Percentiles rank a stretch among this genome's conserved stretches.
phyloP scores from a whole-genome alignment of 2,329 filamentous ascomycete species.

The Colletotrichum cordylinicola region DNA sequence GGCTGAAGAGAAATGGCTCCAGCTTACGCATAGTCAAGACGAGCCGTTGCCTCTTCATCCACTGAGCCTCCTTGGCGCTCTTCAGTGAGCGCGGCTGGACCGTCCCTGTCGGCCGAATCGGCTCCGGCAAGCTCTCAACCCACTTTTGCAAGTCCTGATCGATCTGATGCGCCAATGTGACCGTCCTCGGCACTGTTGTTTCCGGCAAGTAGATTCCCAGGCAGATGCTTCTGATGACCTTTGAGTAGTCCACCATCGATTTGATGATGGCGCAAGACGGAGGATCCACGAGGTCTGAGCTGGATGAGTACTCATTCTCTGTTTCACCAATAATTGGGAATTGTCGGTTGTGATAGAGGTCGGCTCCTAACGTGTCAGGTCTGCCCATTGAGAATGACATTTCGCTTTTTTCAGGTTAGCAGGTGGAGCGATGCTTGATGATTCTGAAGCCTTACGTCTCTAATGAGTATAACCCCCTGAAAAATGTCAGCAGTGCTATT shows the following conservation, averaged over 20 bases:
- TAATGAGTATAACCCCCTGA: constrained; percentile 47
- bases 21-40: constrained; percentile 28
- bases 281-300: constrained; percentile 26
- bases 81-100: constrained; percentile 18
- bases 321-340: constrained; percentile 29
- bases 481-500: background rate
- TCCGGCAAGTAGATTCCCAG: constrained; percentile 29
- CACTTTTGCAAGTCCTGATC: constrained; percentile 28
- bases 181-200: constrained; percentile 21
- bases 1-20: rapidly evolving
- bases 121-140: constrained; percentile 25
- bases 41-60: constrained; percentile 31
- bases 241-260: constrained; percentile 31
- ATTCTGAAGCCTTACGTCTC: constrained; percentile 40
- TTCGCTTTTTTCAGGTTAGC: constrained; percentile 34
- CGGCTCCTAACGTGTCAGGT: constrained; percentile 52
- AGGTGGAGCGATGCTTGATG: background rate
- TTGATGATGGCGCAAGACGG: constrained; percentile 31
- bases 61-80: constrained; percentile 26
- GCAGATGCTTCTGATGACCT: constrained; percentile 29
- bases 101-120: constrained; percentile 24
- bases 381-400: constrained; percentile 54
- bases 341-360: constrained; percentile 51
- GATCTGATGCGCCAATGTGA: constrained; percentile 26
- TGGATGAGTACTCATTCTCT: background rate